Evolutionary conservation across 2,329 filamentous ascomycete genomes (phyloP).

Genomic region (Arthrobotrys sinensis): DNA sequence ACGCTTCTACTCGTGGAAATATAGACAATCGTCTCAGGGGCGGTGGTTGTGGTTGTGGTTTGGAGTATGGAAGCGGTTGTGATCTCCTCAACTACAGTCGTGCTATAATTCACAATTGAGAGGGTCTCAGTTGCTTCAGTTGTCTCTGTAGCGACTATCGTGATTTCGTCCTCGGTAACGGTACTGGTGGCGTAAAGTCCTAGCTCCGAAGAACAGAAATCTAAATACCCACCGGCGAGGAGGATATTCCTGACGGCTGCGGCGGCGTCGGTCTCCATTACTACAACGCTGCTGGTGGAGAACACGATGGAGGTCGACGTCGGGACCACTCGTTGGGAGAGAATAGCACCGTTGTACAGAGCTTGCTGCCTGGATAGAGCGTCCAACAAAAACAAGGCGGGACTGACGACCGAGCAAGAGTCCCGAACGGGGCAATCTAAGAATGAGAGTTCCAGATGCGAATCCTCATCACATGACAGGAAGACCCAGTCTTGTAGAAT

Average conservation of each 20-base stretch:
- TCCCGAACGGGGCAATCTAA: constrained; percentile 22
- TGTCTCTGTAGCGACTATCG: not conserved
- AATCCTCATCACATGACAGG: constrained; percentile 5
- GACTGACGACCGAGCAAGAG: constrained; percentile 8
- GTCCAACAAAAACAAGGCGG: constrained; percentile 32
- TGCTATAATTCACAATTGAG: not conserved
- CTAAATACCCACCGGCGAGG: constrained; percentile 31
- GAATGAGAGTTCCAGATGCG: constrained; percentile 6
- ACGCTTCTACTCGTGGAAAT: not conserved
- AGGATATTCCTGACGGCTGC: constrained; percentile 36
- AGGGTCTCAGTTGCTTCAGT: not conserved
- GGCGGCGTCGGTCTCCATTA: constrained; percentile 29
- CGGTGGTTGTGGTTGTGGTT: constrained; percentile 27
- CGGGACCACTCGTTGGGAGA: constrained; percentile 13
- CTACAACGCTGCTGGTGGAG: not conserved
- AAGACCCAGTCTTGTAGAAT: constrained; percentile 6
- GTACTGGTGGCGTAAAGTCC: constrained; percentile 31
- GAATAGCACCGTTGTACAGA: constrained; percentile 22
- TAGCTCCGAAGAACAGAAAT: constrained; percentile 56
- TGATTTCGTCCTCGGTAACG: constrained; percentile 17
- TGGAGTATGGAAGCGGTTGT: constrained; percentile 4
- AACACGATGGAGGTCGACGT: not conserved
- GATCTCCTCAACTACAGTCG: not conserved
- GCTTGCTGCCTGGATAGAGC: constrained; percentile 30
- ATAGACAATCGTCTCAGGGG: not conserved